A percentile compares a stretch with the other conserved stretches of the same genome.
Conservation (phyloP, 768 basidiomycete species). For the Xanthoconium stramineum region DNA sequence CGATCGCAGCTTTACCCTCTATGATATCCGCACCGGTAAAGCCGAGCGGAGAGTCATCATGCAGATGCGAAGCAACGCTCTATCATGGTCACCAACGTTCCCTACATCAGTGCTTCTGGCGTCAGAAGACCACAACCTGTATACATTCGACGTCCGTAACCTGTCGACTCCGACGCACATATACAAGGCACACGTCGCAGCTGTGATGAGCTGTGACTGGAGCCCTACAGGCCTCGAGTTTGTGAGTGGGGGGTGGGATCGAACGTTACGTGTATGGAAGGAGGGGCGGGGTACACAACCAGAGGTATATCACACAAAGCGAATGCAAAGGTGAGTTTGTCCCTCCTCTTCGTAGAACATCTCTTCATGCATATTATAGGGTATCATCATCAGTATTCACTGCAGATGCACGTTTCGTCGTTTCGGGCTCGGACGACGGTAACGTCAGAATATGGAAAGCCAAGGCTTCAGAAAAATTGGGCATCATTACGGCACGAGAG, state of each 20-base stretch:
- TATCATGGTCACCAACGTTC: slow-evolving; percentile 95
- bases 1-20: slow-evolving; percentile 93
- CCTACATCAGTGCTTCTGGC: slow-evolving; percentile 89
- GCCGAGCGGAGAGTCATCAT: slow-evolving; percentile 89
- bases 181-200: slow-evolving; percentile 96
- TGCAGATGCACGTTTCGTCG: slow-evolving; percentile 84
- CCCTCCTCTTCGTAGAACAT: neutral
- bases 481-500: slow-evolving; percentile 86
- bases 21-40: slow-evolving; percentile 95
- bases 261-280: slow-evolving; percentile 91
- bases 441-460: slow-evolving; percentile 96
- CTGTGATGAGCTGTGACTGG: slow-evolving; percentile 98
- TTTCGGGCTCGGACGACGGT: slow-evolving; percentile 92
- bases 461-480: slow-evolving; percentile 87
- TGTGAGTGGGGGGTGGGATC: slow-evolving; percentile 95
- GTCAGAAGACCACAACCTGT: slow-evolving; percentile 98
- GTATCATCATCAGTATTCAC: slow-evolving; percentile 89
- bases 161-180: slow-evolving; percentile 82
- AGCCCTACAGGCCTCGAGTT: slow-evolving; percentile 94
- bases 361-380: slow-evolving; percentile 35
- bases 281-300: slow-evolving; percentile 75
- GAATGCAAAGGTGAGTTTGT: slow-evolving; percentile 84
- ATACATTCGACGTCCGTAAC: slow-evolving; percentile 94
- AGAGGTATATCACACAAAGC: slow-evolving; percentile 97
- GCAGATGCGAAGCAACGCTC: slow-evolving; percentile 89